Conservation (phyloP, 2,329 filamentous ascomycete genomes). For the Monilinia fructigena region DNA sequence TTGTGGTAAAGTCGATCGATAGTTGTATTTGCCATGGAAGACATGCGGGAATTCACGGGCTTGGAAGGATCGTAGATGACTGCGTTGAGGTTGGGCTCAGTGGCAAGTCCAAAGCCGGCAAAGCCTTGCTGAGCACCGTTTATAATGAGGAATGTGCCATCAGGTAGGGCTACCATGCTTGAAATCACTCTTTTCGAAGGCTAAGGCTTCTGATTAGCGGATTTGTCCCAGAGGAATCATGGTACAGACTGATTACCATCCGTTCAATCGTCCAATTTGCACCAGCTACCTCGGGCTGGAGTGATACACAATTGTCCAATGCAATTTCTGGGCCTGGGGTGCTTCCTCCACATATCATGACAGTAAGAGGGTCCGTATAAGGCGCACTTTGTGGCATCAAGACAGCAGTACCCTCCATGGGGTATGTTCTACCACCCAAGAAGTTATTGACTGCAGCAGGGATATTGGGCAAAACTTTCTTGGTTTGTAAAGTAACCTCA, state of each 20-base stretch:
- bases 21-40: constrained; percentile 62
- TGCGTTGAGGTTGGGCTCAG: constrained; percentile 56
- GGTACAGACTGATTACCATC: constrained; percentile 47
- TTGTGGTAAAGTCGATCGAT: constrained; percentile 64
- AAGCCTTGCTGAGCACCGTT: constrained; percentile 60
- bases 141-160: constrained; percentile 62
- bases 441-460: constrained; percentile 61
- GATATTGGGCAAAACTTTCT: constrained; percentile 58
- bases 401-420: constrained; percentile 62
- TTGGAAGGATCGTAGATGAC: constrained; percentile 60
- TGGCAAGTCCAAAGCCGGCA: constrained; percentile 61
- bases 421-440: constrained; percentile 62
- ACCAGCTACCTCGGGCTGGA: constrained; percentile 54
- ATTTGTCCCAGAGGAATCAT: background rate
- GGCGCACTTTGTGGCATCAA: constrained; percentile 62
- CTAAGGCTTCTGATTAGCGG: constrained; percentile 5
- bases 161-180: constrained; percentile 62
- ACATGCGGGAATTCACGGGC: constrained; percentile 56
- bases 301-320: constrained; percentile 66
- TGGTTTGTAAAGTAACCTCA: constrained; percentile 56
- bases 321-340: constrained; percentile 53
- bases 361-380: constrained; percentile 56
- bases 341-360: constrained; percentile 66
- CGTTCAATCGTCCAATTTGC: constrained; percentile 63
- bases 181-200: constrained; percentile 60